These are phyloP conservation scores for Suillus plorans DNA, from an alignment of 768 basidiomycete genomes.

Conservation along the genomic window DNA sequence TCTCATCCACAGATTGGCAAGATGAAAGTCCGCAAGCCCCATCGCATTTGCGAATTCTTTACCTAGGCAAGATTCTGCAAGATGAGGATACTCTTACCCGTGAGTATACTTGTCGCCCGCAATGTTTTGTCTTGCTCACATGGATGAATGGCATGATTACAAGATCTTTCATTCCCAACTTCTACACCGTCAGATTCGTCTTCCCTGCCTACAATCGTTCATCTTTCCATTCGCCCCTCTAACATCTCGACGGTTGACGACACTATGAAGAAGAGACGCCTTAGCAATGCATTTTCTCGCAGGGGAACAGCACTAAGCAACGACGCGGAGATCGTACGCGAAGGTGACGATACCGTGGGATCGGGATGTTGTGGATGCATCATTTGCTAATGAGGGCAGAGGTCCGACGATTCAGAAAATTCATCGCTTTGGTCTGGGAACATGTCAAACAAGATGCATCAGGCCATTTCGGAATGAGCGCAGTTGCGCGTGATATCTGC, in stretches of 20 bases:
- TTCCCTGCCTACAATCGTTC: slow-evolving; percentile 60
- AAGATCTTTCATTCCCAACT: slow-evolving; percentile 33
- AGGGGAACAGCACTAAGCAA: slow-evolving; percentile 12
- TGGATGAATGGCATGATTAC: neutral
- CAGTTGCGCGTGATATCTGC: neutral
- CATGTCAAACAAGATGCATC: neutral
- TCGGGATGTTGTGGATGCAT: slow-evolving; percentile 38
- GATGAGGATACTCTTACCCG: slow-evolving; percentile 76
- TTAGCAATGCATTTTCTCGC: slow-evolving; percentile 28
- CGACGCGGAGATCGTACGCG: slow-evolving; percentile 9
- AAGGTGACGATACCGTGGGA: slow-evolving; percentile 21
- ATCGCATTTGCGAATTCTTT: slow-evolving; percentile 70
- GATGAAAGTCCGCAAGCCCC: slow-evolving; percentile 78
- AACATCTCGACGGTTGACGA: slow-evolving; percentile 50
- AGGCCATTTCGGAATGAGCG: neutral
- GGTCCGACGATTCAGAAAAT: neutral
- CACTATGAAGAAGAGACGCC: slow-evolving; percentile 49
- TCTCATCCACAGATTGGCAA: slow-evolving; percentile 58
- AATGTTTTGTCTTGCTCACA: neutral
- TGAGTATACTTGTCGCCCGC: slow-evolving; percentile 33
- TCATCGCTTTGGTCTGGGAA: neutral
- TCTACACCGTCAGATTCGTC: slow-evolving; percentile 30
- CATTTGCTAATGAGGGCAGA: slow-evolving; percentile 31
- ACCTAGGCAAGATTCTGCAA: slow-evolving; percentile 79
- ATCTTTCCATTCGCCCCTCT: slow-evolving; percentile 68